Base-by-base conservation (phyloP, 176 grass and related monocot species). In the Phoenix dactylifera region DNA sequence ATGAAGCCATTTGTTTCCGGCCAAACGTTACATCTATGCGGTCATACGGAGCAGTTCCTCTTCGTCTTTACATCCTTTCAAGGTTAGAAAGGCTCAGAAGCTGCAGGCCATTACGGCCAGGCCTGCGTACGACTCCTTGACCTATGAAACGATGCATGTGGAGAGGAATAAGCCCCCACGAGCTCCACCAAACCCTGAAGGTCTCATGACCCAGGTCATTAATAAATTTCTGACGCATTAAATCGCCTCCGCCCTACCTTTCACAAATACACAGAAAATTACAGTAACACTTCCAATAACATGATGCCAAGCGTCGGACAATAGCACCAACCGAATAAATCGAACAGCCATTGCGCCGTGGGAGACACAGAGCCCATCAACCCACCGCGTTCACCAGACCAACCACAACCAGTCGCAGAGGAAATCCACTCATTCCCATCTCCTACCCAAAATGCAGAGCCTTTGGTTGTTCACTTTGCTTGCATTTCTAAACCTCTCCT, bases 401-500 rank as follows among this genome's bases (percentile, higher is more conserved):
- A 44, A 44, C 35, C 35, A 44, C 35, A 12, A 44, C 35, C 2
- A 44, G 35, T 44, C 35, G 3, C 35, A 14, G 35, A 12, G 12
- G 10, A 44, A 44, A 44, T 12, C 35, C 35, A 3, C 59, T 19
- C n/a, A 2, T 12, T 14, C 18, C 44, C 29, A 20, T 24, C 24
- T 5, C 17, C 6, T 22, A 5, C 24, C 16, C 26, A 68, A 57
- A 25, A 39, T 51, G 17, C 70, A 35, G 67, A 51, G 23, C 35
- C 82, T 79, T 71, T 30, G 18, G 61, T 29, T 22, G 71, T 68
- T 44, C 35, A 7, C 10, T 44, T 35, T 39, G 62, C 25, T 51
- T 26, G 30, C 25, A 7, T 59, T 71, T 35, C 60, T 80, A 39
- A 53, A 16, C 24, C 58, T 82, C 15, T 69, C 68, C 16, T 60